A percentile compares a stretch with the other conserved stretches of the same genome.
Evolutionary conservation across 768 basidiomycete genomes (phyloP).

Genomic region (Chlorophyllum brunneum): DNA sequence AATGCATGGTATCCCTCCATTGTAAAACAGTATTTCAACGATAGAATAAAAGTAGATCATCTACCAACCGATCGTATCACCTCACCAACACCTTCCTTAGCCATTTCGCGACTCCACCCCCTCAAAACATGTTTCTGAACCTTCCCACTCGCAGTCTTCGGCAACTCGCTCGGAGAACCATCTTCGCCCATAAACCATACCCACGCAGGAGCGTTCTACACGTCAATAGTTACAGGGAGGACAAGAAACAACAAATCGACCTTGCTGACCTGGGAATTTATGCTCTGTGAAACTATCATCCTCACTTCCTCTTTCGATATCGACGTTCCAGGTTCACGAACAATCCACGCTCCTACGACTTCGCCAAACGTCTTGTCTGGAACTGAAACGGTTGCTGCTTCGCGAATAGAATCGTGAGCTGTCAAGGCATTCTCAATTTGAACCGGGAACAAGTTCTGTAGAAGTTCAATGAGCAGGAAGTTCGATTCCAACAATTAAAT

Average conservation of each 20-base stretch:
- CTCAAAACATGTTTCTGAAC: constrained; percentile 79
- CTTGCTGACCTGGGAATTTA: constrained; percentile 74
- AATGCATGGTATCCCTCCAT: no score
- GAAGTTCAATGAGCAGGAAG: not conserved
- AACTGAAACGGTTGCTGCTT: constrained; percentile 73
- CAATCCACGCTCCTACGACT: constrained; percentile 78
- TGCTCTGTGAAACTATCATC: constrained; percentile 44
- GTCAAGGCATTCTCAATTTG: constrained; percentile 79
- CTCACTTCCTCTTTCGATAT: constrained; percentile 53
- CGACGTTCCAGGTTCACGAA: constrained; percentile 38
- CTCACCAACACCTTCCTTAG: constrained; percentile 39
- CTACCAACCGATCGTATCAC: constrained; percentile 15
- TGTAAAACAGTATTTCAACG: no score
- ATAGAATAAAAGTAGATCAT: no score
- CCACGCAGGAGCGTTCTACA: constrained; percentile 75
- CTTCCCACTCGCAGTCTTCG: constrained; percentile 87
- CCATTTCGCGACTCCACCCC: constrained; percentile 60
- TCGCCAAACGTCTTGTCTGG: constrained; percentile 69
- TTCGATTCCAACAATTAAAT: not conserved
- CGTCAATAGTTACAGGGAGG: not conserved
- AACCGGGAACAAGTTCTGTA: constrained; percentile 78
- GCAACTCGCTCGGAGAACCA: constrained; percentile 51
- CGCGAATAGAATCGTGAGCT: constrained; percentile 50
- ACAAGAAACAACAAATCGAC: constrained; percentile 1
- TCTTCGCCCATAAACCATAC: constrained; percentile 81